Evolutionary conservation across 78 protist genomes (phyloP).

Genomic region (Trichosphaerium sp.): DNA sequence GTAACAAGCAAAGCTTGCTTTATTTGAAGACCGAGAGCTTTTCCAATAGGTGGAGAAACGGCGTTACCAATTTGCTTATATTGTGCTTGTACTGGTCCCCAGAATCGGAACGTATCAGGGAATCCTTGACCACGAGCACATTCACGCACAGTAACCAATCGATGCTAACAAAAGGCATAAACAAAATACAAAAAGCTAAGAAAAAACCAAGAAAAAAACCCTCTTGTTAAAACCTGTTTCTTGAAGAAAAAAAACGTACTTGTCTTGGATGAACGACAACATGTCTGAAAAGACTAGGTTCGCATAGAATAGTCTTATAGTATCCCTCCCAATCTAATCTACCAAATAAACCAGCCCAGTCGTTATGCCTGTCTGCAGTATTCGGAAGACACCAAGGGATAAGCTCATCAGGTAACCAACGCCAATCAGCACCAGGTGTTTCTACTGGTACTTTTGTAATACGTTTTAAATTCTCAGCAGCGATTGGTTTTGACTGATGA

Average conservation of each 20-base stretch:
- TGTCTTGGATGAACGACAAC: background rate
- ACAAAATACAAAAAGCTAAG: too few relatives aligned
- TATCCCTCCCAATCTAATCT: background rate
- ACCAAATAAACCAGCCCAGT: conserved; percentile 5
- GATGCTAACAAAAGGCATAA: too few relatives aligned
- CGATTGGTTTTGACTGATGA: too few relatives aligned
- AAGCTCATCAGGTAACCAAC: background rate
- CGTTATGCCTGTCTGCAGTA: background rate
- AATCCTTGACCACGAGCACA: conserved; percentile 17
- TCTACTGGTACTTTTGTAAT: too few relatives aligned
- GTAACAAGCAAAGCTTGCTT: background rate
- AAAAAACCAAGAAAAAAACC: too few relatives aligned
- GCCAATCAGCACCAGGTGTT: conserved; percentile 13
- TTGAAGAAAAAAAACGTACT: background rate
- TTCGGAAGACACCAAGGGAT: conserved; percentile 6
- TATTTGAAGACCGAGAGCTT: background rate
- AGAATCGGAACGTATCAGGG: conserved; percentile 6
- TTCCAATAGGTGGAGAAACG: conserved; percentile 14
- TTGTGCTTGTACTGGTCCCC: too few relatives aligned
- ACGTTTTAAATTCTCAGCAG: too few relatives aligned
- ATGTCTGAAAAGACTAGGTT: background rate
- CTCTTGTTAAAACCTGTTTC: too few relatives aligned
- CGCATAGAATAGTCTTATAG: background rate
- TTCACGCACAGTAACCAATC: conserved; percentile 6
- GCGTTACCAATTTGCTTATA: conserved; percentile 18